Conservation (phyloP, 2,329 filamentous ascomycete species). For the Fusarium algeriense region DNA sequence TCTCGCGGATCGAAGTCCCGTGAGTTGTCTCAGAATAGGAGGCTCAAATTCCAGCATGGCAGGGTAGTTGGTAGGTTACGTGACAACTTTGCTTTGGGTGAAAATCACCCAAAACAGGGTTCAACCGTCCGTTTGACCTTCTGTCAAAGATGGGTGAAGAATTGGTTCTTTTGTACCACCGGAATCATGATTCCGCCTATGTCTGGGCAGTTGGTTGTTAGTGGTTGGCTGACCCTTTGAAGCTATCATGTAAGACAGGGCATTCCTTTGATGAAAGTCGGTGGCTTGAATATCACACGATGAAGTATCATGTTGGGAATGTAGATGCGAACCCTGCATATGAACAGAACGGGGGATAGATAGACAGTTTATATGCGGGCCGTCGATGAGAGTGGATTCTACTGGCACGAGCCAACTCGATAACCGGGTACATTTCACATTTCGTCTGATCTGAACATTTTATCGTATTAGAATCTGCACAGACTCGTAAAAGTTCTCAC, state of each 20-base stretch:
- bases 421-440: conserved; percentile 24
- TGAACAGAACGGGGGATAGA: conserved; percentile 6
- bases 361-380: conserved; percentile 15
- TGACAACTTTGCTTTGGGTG: background rate
- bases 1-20: conserved; percentile 11
- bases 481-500: background rate
- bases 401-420: conserved; percentile 23
- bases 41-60: conserved; percentile 25
- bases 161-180: background rate
- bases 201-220: background rate
- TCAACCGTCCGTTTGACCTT: background rate
- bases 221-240: conserved; percentile 7
- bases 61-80: background rate
- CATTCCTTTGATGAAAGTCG: conserved; percentile 33
- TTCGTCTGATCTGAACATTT: conserved; percentile 19
- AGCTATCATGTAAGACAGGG: conserved; percentile 32
- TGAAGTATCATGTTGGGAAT: conserved; percentile 20
- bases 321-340: conserved; percentile 30
- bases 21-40: conserved; percentile 23
- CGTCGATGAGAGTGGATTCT: conserved; percentile 12
- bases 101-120: background rate
- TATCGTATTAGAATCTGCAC: conserved; percentile 10
- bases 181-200: background rate
- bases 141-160: background rate
- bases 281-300: conserved; percentile 21